phyloP scores from a whole-genome alignment of 2,329 filamentous ascomycete species.

The Clonostachys byssicola region DNA sequence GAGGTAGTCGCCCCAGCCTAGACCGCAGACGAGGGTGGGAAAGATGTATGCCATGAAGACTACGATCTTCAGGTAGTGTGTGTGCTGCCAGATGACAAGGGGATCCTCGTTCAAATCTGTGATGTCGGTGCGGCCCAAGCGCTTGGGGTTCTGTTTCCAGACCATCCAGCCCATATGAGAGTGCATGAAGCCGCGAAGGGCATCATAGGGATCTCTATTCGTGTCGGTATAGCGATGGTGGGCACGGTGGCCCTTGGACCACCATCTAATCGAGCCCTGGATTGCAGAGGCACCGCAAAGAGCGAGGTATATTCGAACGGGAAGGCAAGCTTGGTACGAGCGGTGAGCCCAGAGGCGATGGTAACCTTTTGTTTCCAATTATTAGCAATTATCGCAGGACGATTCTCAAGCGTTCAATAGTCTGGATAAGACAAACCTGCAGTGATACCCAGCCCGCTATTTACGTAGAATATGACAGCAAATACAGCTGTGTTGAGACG shows the following conservation, averaged over 20 bases:
- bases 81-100: constrained; percentile 84
- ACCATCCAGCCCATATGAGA: constrained; percentile 83
- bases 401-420: background rate
- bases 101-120: constrained; percentile 83
- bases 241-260: constrained; percentile 80
- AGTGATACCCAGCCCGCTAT: constrained; percentile 76
- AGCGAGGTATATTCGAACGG: constrained; percentile 78
- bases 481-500: constrained; percentile 68
- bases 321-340: constrained; percentile 73
- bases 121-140: constrained; percentile 83
- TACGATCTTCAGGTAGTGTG: constrained; percentile 78
- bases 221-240: constrained; percentile 92
- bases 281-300: constrained; percentile 78
- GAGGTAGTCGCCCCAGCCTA: constrained; percentile 76
- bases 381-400: constrained; percentile 4
- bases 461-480: constrained; percentile 77
- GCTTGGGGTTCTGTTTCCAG: constrained; percentile 89
- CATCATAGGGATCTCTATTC: constrained; percentile 87
- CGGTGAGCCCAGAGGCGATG: constrained; percentile 83
- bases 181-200: constrained; percentile 83
- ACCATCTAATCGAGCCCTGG: constrained; percentile 84
- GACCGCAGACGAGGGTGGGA: constrained; percentile 70
- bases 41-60: constrained; percentile 73
- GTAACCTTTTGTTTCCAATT: constrained; percentile 15
- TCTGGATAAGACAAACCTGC: constrained; percentile 48